Evolutionary conservation across 768 basidiomycete species (phyloP), one percentile per base, ranked within the genome.

Genomic region (Rhodotorula taiwanensis): DNA sequence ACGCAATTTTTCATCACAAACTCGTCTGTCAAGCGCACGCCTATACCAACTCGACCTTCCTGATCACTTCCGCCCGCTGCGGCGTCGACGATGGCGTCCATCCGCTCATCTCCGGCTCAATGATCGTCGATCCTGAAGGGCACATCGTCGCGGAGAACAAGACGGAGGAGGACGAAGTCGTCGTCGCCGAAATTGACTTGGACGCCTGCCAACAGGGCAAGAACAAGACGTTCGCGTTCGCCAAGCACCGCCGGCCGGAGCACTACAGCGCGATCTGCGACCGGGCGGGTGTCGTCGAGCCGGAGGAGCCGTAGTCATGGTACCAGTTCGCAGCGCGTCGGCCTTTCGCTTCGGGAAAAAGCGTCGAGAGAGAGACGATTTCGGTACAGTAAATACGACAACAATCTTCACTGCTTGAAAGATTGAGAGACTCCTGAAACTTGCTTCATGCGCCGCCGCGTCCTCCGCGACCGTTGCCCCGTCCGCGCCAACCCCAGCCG

Each of bases 1-100:
- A 74, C 44, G 75, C 73, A 23, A 75, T 75, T 72, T 75, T 75
- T 60, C 75, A 75, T 53, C 75, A 75, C 64, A 75, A 74, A 66
- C 69, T 75, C 25, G 72, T 75, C n/a, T 70, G 74, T 27, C 75
- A 75, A 43, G 66, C 72, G 3, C 58, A 74, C 50, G 74, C 74
- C 28, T 75, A 75, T 56, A 74, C 74, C 41, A 74, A 75, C 49
- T 72, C 75, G 13, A 73, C 72, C 52, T 75, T 74, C 67, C 72
- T 73, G 48, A 73, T 75, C 57, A 72, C 74, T 8, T 48, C 74
- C 3, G 75, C 72, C 0, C 67, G 75, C 21, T 68, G 71, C 5
- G 75, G 75, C 4, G 52, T 52, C 33, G 75, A 75, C 61, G 74
- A 74, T 54, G 74, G 70, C 31, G n/a, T 67, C 15, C 72, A 72